phyloP scores from a whole-genome alignment of 2,329 filamentous ascomycete genomes.

The Colletotrichum chlorophyti region DNA sequence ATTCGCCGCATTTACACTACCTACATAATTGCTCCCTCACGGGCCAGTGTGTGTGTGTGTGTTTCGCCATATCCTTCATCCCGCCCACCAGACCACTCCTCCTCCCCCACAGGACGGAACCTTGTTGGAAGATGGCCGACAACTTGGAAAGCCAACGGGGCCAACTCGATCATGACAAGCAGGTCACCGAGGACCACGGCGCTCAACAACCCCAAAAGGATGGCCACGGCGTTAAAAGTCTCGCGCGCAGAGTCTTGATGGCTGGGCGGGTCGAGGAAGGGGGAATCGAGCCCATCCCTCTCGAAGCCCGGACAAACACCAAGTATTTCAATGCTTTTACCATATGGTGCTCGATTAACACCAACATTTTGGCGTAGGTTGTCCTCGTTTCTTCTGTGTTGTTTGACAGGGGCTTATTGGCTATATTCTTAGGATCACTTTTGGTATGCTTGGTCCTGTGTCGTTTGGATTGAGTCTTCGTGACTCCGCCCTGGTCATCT shows the following conservation, averaged over 20 bases:
- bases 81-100: no score
- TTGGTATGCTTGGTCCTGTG: conserved; percentile 53
- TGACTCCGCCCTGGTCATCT: conserved; percentile 49
- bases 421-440: conserved; percentile 37
- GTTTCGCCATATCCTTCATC: no score
- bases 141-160: conserved; percentile 13
- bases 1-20: no score
- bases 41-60: no score
- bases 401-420: neutral
- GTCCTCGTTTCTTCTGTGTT: no score
- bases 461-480: conserved; percentile 49
- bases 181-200: neutral
- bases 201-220: neutral
- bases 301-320: conserved; percentile 37
- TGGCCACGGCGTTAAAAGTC: neutral
- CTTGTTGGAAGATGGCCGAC: conserved; percentile 13
- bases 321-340: conserved; percentile 40
- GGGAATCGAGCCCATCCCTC: conserved; percentile 38
- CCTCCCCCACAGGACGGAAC: no score
- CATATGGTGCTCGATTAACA: conserved; percentile 40
- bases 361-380: conserved; percentile 39
- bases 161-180: neutral
- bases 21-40: no score
- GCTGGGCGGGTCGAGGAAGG: conserved; percentile 36
- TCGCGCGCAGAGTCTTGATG: conserved; percentile 20